Conservation (phyloP, 1,139 yeast species). For the Candida tetrigidarum region DNA sequence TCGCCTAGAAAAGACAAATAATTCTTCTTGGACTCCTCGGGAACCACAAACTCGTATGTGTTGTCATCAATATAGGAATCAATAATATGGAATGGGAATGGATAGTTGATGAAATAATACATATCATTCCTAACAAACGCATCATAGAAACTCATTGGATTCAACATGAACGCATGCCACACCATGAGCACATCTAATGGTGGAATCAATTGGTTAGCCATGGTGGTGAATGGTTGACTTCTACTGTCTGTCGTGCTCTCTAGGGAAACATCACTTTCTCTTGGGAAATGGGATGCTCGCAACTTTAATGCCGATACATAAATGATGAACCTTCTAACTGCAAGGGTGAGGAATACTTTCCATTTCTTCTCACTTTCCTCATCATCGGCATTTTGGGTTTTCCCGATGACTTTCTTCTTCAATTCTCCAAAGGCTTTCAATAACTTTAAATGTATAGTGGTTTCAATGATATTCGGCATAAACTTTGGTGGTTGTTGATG, state of each 20-base stretch:
- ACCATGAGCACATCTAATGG: constrained; percentile 43
- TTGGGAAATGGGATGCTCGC: neutral
- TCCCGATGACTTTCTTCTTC: constrained; percentile 3
- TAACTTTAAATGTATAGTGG: constrained; percentile 35
- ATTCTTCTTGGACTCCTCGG: constrained; percentile 8
- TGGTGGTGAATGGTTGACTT: neutral
- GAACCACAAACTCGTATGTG: constrained; percentile 23
- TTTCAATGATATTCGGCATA: constrained; percentile 6
- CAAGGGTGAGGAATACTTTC: constrained; percentile 33
- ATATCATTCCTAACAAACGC: constrained; percentile 28
- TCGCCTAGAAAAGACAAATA: neutral
- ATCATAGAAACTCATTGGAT: constrained; percentile 29
- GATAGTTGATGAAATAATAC: constrained; percentile 24
- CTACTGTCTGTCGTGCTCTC: neutral
- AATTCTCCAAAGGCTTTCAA: constrained; percentile 27
- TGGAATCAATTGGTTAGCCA: constrained; percentile 20
- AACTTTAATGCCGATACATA: constrained; percentile 27
- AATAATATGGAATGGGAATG: constrained; percentile 30
- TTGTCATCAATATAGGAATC: constrained; percentile 24
- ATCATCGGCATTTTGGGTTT: constrained; percentile 8
- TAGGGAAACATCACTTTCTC: neutral
- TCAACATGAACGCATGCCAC: constrained; percentile 35
- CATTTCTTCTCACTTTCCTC: constrained; percentile 25
- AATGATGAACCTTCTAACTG: constrained; percentile 33
- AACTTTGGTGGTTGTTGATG: neutral